Evolutionary conservation across 2,329 filamentous ascomycete species (phyloP).

Genomic region (Trichoderma sp.): DNA sequence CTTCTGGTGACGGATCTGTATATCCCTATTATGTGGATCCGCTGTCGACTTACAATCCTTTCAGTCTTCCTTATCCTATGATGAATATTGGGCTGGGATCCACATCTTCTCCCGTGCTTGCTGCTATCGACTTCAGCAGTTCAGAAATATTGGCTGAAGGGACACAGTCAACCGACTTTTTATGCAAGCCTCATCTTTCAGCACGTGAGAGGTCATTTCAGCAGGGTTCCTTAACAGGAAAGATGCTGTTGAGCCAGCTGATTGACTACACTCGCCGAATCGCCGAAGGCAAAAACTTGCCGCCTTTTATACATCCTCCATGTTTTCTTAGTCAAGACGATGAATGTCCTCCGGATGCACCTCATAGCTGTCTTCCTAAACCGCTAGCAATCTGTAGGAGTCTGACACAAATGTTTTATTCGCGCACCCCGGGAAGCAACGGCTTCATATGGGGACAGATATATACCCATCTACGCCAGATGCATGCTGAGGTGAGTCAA

Average conservation of each 20-base stretch:
- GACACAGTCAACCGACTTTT: not conserved
- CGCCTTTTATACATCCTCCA: slow-evolving; percentile 1
- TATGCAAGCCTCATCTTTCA: not conserved
- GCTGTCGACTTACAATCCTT: not conserved
- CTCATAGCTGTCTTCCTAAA: not conserved
- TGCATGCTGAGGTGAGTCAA: not conserved
- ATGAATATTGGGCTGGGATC: not conserved
- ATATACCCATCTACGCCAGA: not conserved
- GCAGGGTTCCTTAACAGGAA: not conserved
- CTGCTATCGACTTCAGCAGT: not conserved
- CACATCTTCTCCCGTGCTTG: not conserved
- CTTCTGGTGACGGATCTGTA: not conserved
- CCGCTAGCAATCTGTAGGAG: not conserved
- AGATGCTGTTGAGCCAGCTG: slow-evolving; percentile 1
- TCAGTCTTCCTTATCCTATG: not conserved
- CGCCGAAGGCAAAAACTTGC: not conserved
- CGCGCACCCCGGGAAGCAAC: not conserved
- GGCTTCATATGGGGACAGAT: slow-evolving; percentile 8
- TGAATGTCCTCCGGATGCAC: not conserved
- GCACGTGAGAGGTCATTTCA: not conserved
- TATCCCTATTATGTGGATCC: not conserved
- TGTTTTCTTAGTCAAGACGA: not conserved
- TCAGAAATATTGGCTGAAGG: not conserved
- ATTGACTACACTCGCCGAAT: slow-evolving; percentile 8
- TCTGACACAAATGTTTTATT: not conserved